Base-by-base conservation (phyloP, 768 basidiomycete species). In the Podaxis sp. region DNA sequence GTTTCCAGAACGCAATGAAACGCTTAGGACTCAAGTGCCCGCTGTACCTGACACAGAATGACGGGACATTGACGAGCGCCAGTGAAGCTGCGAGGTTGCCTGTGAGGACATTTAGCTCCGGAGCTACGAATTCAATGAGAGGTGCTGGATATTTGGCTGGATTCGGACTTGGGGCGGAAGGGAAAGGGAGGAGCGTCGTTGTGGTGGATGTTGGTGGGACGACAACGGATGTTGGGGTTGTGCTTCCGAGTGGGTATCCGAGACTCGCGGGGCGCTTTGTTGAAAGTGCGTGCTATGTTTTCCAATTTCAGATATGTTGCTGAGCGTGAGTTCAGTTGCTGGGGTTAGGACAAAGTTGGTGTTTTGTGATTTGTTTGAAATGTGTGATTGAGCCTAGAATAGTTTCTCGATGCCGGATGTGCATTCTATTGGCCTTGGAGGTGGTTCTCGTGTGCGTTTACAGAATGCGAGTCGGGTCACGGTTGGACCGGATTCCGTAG, bases 101-200 rank as follows among this genome's bases (percentile, higher is more conserved):
- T 2, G 84, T 89, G 67, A 79, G 83, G 59, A 89, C 88, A 0
- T 89, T 82, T 69, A 80, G 80, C 22, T 82, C 80, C 48, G 85
- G 85, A 2, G 83, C 87, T 5, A 89, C 87, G 0, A 89, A 89
- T 69, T 87, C 86, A 1, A 89, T 89, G 87, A 76, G 87, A 55
- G 87, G 87, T 8, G 87, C 87, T 4, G 83, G 82, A 3, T 87
- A 83, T 70, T 75, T 88, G 4, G 81, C 87, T 1, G 80, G 73
- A 7, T 64, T 74, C 6, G 72, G 73, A 19, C 70, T 68, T 52
- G 63, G 33, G 36, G 63, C 64, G 40, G 64, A 67, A 22, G 67
- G 60, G 9, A 46, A 57, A 8, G 68, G 67, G 15, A 72, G 72
- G 54, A 74, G 71, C 40, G 76, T 79, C 46, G 74, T 87, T 55